Percentiles rank a stretch among this genome's conserved stretches.
These are phyloP conservation scores for Neofusicoccum kwambonambiense DNA, from an alignment of 2,329 filamentous ascomycete species.

Conservation along the genomic window DNA sequence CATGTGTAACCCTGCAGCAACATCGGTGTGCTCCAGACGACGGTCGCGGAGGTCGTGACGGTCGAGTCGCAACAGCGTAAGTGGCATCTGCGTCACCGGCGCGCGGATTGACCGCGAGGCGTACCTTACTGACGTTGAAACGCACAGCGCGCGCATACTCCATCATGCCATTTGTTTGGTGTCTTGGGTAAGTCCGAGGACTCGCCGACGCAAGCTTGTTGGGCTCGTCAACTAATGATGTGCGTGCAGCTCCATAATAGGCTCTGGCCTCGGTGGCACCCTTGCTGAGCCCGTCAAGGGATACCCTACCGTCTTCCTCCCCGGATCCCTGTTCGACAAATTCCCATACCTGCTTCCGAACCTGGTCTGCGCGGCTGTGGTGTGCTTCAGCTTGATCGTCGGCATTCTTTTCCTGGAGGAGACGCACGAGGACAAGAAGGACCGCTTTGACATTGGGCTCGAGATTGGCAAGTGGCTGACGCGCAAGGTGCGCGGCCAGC, in stretches of 20 bases:
- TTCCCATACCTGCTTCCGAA: constrained; percentile 93
- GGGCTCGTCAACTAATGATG: constrained; percentile 24
- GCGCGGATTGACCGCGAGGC: constrained; percentile 13
- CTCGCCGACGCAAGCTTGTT: constrained; percentile 12
- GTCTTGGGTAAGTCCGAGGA: constrained; percentile 65
- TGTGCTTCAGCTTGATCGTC: constrained; percentile 71
- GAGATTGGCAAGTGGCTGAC: constrained; percentile 73
- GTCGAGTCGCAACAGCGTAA: constrained; percentile 88
- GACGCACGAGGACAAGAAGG: constrained; percentile 81
- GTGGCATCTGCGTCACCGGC: constrained; percentile 32
- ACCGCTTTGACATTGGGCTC: constrained; percentile 70
- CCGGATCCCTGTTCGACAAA: constrained; percentile 74
- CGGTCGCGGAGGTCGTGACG: constrained; percentile 89
- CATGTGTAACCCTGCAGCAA: constrained; percentile 57
- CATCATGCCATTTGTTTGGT: constrained; percentile 98
- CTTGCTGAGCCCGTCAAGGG: constrained; percentile 82
- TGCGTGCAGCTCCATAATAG: constrained; percentile 73
- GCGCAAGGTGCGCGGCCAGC: constrained; percentile 31
- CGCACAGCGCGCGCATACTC: constrained; percentile 80
- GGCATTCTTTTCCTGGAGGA: constrained; percentile 90
- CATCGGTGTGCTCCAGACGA: constrained; percentile 92
- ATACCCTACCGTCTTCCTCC: constrained; percentile 71
- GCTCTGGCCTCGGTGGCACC: constrained; percentile 85
- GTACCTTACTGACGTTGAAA: constrained; percentile 26
- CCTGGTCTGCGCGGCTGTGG: constrained; percentile 79